Evolutionary conservation across 2,329 filamentous ascomycete genomes (phyloP), one percentile per base, ranked within the genome.

Genomic region (Leptographium wingfieldii): DNA sequence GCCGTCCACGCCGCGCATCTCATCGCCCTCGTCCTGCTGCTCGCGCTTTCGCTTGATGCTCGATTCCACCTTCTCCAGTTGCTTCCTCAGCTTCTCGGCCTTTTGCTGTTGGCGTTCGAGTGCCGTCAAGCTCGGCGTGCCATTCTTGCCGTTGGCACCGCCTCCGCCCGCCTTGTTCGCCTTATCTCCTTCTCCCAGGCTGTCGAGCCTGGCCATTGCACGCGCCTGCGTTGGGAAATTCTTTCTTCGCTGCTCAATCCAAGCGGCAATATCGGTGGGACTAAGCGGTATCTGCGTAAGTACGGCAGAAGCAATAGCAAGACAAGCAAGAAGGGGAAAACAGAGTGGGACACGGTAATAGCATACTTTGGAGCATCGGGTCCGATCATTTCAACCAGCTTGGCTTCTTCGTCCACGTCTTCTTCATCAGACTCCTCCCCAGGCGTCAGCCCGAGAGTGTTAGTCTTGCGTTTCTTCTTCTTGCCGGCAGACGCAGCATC

Each of bases 151-250:
- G n/a, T 38, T 25, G 52, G 38, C 52, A 19, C n/a, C 14, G 22
- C 56, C 11, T 46, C n/a, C 43, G 48, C 57, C 7, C 2, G 83
- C 81, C 69, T 88, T 85, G 68, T 4, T 48, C 2, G 85, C 83
- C 59, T 80, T 76, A 60, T 81, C 78, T 60, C 62, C 66, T 52
- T 70, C 73, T 61, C 73, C 70, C 66, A 73, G 72, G 61, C 73
- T 74, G 66, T 78, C 77, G 63, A 82, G 81, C 71, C 81, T 88
- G 64, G 82, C 82, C 62, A 83, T 79, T 63, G 84, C 76, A 59
- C 88, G 84, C 61, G 83, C 82, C 69, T 83, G 82, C 2, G 92
- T 96, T 2, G 92, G 92, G 69, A 83, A 97, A 57, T 86, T 85
- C 65, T 83, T 86, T 69, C 80, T 87, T 61, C 92, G 84, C 71